These are phyloP conservation scores for Aphanomyces euteiches DNA, from an alignment of 352 stramenopile species.

Conservation along the genomic window DNA sequence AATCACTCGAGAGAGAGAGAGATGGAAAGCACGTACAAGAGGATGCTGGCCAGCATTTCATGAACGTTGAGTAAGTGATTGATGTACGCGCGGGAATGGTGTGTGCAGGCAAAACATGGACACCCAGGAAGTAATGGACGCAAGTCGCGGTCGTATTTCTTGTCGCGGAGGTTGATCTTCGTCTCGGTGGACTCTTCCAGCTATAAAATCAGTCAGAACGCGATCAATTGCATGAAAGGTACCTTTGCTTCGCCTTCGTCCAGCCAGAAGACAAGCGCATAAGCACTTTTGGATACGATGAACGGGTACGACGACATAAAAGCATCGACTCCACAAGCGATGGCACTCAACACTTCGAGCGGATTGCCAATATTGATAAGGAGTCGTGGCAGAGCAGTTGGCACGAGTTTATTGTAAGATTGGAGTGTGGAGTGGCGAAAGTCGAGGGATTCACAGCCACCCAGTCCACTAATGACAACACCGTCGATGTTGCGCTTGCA, in stretches of 20 bases:
- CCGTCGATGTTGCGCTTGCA: slow-evolving; percentile 63
- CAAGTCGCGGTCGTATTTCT: slow-evolving; percentile 59
- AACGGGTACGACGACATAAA: slow-evolving; percentile 69
- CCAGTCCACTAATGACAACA: slow-evolving; percentile 59
- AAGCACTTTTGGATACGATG: slow-evolving; percentile 44
- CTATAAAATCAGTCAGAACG: background rate
- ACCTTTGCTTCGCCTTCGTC: slow-evolving; percentile 35
- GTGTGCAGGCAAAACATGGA: slow-evolving; percentile 66
- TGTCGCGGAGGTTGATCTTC: slow-evolving; percentile 65
- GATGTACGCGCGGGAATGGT: slow-evolving; percentile 85
- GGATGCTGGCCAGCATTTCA: slow-evolving; percentile 88
- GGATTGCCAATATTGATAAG: slow-evolving; percentile 64
- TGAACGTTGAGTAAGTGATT: slow-evolving; percentile 91
- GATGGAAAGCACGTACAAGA: slow-evolving; percentile 62
- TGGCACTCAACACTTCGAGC: slow-evolving; percentile 50
- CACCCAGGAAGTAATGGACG: slow-evolving; percentile 55
- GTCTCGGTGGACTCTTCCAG: slow-evolving; percentile 37
- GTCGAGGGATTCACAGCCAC: slow-evolving; percentile 39
- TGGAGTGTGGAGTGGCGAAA: slow-evolving; percentile 49
- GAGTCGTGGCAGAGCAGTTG: slow-evolving; percentile 45
- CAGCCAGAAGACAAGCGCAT: slow-evolving; percentile 62
- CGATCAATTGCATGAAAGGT: background rate
- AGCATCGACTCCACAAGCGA: slow-evolving; percentile 54
- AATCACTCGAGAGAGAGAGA: background rate
- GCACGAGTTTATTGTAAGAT: slow-evolving; percentile 43